A percentile compares a stretch with the other conserved stretches of the same genome.
phyloP scores from a whole-genome alignment of 345 rosid genomes.

The Xanthoceras sorbifolium region DNA sequence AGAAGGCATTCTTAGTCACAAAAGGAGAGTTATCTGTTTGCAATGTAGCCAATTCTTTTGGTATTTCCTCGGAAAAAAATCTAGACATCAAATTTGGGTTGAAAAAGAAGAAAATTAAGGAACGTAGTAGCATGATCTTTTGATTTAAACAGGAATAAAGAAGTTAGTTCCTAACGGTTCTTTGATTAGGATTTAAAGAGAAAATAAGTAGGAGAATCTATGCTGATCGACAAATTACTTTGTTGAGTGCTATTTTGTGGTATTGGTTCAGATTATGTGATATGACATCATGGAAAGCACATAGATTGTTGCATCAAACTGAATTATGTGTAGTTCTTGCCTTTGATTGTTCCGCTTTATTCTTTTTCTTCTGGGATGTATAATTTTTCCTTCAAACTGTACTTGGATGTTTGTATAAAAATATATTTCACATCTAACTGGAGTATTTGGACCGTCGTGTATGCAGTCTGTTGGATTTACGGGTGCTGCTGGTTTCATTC shows the following conservation, averaged over 20 bases:
- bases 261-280: not conserved
- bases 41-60: not conserved
- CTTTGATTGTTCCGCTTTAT: not conserved
- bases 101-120: not conserved
- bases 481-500: slow-evolving; percentile 79
- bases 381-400: not conserved
- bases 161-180: not conserved
- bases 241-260: too few relatives aligned
- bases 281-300: not conserved
- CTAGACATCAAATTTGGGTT: not conserved
- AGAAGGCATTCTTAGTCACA: not conserved
- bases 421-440: not conserved
- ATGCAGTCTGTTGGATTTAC: slow-evolving; percentile 95
- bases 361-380: not conserved
- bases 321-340: not conserved
- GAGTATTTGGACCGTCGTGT: slow-evolving; percentile 22
- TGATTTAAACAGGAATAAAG: not conserved
- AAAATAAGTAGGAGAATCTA: not conserved
- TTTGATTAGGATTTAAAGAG: not conserved
- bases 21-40: not conserved
- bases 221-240: too few relatives aligned
- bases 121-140: not conserved
- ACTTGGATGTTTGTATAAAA: not conserved
- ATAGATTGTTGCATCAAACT: not conserved
- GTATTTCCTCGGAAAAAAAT: not conserved